phyloP scores from a whole-genome alignment of 768 basidiomycete species.

The Dentipellis sp. region DNA sequence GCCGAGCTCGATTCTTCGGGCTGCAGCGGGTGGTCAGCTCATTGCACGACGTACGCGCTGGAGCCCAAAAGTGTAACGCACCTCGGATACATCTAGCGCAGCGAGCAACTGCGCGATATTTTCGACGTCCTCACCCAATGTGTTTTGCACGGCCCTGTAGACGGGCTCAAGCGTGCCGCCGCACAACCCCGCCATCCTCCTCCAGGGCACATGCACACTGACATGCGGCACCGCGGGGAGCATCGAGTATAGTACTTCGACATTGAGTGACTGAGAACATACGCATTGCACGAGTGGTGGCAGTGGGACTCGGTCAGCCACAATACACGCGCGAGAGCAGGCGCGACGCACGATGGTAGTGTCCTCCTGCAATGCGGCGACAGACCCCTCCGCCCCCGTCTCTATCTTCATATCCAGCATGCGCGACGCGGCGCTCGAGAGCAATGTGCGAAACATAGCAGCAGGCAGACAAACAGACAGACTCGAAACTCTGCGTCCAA shows the following conservation, averaged over 20 bases:
- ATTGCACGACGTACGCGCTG: background rate
- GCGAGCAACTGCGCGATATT: conserved; percentile 33
- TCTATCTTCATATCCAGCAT: background rate
- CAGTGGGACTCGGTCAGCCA: background rate
- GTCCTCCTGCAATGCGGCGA: background rate
- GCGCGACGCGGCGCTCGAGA: background rate
- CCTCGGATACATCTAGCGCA: conserved; percentile 25
- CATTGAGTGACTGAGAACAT: conserved; percentile 13
- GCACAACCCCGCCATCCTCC: conserved; percentile 14
- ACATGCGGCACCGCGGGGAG: conserved; percentile 13
- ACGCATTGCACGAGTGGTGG: background rate
- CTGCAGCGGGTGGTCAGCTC: background rate
- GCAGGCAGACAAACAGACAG: too few relatives aligned
- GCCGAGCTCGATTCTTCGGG: background rate
- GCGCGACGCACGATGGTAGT: background rate
- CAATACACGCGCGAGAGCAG: background rate
- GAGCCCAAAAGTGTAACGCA: conserved; percentile 10
- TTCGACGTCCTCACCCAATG: conserved; percentile 30
- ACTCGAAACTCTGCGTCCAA: too few relatives aligned
- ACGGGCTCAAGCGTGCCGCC: conserved; percentile 15
- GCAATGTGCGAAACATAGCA: background rate
- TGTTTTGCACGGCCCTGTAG: conserved; percentile 26
- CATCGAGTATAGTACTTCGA: conserved; percentile 15
- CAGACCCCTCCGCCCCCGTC: background rate
- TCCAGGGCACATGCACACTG: conserved; percentile 13